phyloP scores from a whole-genome alignment of 371 early-diverging fungal genomes.

The Apophysomyces variabilis region DNA sequence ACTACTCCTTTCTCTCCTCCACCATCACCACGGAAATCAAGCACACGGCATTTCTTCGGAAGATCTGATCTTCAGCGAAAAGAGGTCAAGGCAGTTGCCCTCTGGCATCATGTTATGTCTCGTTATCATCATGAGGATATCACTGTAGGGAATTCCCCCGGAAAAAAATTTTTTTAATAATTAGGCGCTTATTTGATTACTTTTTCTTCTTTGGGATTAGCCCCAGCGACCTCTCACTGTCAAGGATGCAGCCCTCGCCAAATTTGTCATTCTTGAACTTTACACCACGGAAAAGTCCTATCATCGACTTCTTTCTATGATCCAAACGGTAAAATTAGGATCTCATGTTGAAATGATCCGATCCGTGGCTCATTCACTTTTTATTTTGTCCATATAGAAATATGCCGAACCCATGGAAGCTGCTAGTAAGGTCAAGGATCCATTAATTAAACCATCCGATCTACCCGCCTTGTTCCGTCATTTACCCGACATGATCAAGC shows the following conservation, averaged over 20 bases:
- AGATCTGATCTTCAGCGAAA: not conserved
- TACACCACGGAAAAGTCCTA: slow-evolving; percentile 37
- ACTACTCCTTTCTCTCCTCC: not conserved
- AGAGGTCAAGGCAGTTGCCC: slow-evolving; percentile 9
- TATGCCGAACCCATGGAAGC: slow-evolving; percentile 42
- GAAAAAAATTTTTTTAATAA: slow-evolving; percentile 7
- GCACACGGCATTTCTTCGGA: slow-evolving; percentile 12
- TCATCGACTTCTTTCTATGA: slow-evolving; percentile 33
- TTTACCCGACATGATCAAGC: slow-evolving; percentile 34
- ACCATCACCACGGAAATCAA: not conserved
- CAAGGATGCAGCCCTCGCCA: slow-evolving; percentile 22
- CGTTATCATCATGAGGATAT: slow-evolving; percentile 4
- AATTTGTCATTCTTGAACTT: slow-evolving; percentile 29
- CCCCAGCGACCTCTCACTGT: slow-evolving; percentile 3
- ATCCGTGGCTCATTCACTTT: not conserved
- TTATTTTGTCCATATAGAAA: slow-evolving; percentile 27
- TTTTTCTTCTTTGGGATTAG: slow-evolving; percentile 2
- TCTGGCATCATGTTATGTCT: slow-evolving; percentile 21
- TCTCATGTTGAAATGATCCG: too few species aligned
- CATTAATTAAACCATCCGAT: slow-evolving; percentile 39
- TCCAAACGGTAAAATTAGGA: slow-evolving; percentile 32
- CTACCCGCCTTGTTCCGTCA: slow-evolving; percentile 43
- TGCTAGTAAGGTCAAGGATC: slow-evolving; percentile 32
- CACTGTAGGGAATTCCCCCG: not conserved
- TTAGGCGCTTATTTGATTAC: not conserved